A percentile compares a stretch with the other conserved stretches of the same genome.
phyloP scores from a whole-genome alignment of 106 monocot genomes.

The Platanthera zijinensis region DNA sequence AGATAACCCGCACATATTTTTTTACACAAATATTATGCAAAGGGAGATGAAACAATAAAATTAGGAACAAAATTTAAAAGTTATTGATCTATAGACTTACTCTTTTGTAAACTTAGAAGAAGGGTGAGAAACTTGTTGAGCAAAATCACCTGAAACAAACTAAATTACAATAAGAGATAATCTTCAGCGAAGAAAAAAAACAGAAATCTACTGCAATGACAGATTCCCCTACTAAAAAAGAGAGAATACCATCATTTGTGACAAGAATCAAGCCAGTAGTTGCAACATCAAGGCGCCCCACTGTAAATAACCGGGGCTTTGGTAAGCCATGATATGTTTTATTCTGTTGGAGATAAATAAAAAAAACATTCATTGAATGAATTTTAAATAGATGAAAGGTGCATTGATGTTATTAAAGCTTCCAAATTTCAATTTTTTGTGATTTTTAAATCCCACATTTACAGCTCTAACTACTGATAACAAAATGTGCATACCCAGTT shows the following conservation, averaged over 20 bases:
- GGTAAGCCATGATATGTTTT: constrained; percentile 71
- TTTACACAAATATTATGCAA: neutral
- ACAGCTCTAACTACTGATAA: neutral
- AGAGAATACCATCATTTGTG: constrained; percentile 85
- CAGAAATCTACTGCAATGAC: neutral
- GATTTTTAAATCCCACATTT: neutral
- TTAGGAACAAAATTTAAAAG: neutral
- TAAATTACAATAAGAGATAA: neutral
- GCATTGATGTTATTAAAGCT: neutral
- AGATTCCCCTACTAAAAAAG: neutral
- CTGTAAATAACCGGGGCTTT: constrained; percentile 81
- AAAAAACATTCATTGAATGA: neutral
- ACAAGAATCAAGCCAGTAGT: constrained; percentile 90
- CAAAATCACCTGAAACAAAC: constrained; percentile 66
- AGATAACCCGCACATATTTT: neutral
- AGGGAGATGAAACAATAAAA: neutral
- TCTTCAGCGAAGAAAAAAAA: neutral
- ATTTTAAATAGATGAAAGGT: neutral
- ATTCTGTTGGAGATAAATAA: constrained; percentile 28
- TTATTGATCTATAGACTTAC: constrained; percentile 37
- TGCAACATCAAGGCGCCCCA: constrained; percentile 98
- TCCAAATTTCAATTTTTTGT: neutral
- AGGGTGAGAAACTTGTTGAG: constrained; percentile 85
- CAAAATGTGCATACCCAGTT: constrained; percentile 60
- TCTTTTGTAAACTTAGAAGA: constrained; percentile 88